phyloP scores from a whole-genome alignment of 2,329 filamentous ascomycete genomes.

The Salinomyces thailandicus region DNA sequence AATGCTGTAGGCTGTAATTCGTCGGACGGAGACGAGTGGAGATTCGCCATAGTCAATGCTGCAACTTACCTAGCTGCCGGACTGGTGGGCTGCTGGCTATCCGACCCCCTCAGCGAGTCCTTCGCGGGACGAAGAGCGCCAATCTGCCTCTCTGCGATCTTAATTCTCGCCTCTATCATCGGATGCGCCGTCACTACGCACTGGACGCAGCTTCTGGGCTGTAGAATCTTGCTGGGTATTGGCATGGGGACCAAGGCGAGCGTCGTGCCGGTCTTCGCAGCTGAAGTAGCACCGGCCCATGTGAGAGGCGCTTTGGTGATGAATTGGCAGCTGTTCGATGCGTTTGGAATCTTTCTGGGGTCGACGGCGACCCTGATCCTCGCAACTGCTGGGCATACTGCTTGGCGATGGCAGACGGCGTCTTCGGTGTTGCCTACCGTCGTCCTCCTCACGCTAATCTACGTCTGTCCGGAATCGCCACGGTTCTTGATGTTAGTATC shows the following conservation, averaged over 20 bases:
- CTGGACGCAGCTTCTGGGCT: conserved; percentile 22
- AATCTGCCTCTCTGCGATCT: conserved; percentile 20
- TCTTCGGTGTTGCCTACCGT: conserved; percentile 19
- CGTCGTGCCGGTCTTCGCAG: conserved; percentile 24
- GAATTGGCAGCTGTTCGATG: conserved; percentile 25
- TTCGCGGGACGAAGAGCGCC: conserved; percentile 22
- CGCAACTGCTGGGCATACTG: conserved; percentile 11
- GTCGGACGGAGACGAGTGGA: conserved; percentile 5
- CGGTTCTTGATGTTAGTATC: conserved; percentile 16
- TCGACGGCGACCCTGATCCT: conserved; percentile 21
- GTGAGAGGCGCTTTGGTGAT: conserved; percentile 20
- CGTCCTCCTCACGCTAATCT: conserved; percentile 18
- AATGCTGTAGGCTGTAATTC: conserved; percentile 12
- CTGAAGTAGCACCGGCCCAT: conserved; percentile 21
- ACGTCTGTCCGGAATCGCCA: conserved; percentile 21
- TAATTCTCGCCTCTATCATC: conserved; percentile 23
- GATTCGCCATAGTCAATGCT: conserved; percentile 25
- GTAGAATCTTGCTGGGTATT: conserved; percentile 24
- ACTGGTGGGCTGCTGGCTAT: conserved; percentile 22
- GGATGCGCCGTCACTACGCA: conserved; percentile 19
- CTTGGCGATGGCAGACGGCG: conserved; percentile 23
- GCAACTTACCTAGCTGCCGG: conserved; percentile 24
- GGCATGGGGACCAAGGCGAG: conserved; percentile 27
- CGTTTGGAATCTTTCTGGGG: conserved; percentile 22
- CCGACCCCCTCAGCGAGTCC: conserved; percentile 25